Base-by-base conservation (phyloP, 768 basidiomycete species). In the Mycena kentingensis region DNA sequence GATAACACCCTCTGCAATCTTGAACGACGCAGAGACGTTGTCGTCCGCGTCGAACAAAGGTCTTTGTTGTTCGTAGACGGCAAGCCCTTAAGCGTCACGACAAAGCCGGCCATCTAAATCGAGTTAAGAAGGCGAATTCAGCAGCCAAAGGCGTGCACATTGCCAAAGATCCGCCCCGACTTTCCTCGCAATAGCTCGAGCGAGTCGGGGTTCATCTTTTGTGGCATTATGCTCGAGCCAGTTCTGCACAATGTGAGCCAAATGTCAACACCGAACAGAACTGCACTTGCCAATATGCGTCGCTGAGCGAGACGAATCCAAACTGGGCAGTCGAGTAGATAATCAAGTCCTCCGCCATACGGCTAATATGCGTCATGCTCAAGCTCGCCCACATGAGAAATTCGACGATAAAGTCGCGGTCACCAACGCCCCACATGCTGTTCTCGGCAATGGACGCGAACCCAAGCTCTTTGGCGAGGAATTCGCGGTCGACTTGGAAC, bases 21-120 rank as follows among this genome's bases (percentile, higher is more conserved):
- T 83, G 62, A 98, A 78, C 26, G 87, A 95, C 18, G 92, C 91
- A 15, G 86, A 84, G 35, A 97, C 69, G 32, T 90, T 98, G 65
- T 95, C 93, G 13, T 95, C 89, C 10, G 88, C 76, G 65, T 99
- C 97, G 59, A 98, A 98, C 49, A 99, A 39, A 99, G 75, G 72
- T 99, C 97, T 70, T 99, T 99, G 79, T 99, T 98, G 75, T 99
- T 98, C 8, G 97, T 99, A 18, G 96, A 97, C 13, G 97, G 97
- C 38, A 98, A 74, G 26, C 97, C 97, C 66, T 99, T 99, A 62
- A 96, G 77, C 1, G 93, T 95, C 89, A 98, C 93, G 73, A 98
- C 74, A 73, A 98, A 97, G 2, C 97, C 97, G 12, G 96, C 83
- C 90, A 98, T 96, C 88, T 95, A 63, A 25, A 43, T 37, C 10